Evolutionary conservation across 805 yeast genomes (phyloP).

Genomic region (Wickerhamomyces mucosus): DNA sequence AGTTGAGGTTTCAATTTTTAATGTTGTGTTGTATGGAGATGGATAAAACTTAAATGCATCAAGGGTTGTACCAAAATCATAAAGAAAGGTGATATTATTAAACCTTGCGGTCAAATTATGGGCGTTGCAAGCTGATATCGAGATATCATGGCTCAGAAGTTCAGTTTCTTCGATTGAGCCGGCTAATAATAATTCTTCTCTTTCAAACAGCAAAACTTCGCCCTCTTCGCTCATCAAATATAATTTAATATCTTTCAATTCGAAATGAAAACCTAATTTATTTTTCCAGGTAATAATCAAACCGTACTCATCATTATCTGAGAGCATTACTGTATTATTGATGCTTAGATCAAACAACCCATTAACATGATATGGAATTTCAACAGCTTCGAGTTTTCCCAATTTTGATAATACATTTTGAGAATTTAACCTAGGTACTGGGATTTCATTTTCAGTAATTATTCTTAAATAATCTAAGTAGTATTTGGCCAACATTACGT

Average conservation of each 20-base stretch:
- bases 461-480: conserved; percentile 4
- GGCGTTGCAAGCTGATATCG: too few relatives aligned
- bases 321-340: not conserved
- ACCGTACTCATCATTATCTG: not conserved
- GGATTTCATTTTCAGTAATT: too few relatives aligned
- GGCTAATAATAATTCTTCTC: too few relatives aligned
- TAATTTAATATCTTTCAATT: not conserved
- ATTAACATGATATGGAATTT: not conserved
- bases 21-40: conserved; percentile 10
- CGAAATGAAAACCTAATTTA: not conserved
- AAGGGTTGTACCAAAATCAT: too few relatives aligned
- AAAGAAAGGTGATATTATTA: too few relatives aligned
- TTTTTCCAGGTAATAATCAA: not conserved
- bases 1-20: conserved; percentile 10
- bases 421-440: not conserved
- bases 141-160: too few relatives aligned
- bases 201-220: too few relatives aligned
- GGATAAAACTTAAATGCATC: conserved; percentile 9
- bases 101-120: too few relatives aligned
- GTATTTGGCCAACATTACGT: conserved; percentile 3
- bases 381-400: not conserved
- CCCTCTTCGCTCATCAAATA: not conserved
- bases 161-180: too few relatives aligned
- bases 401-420: not conserved
- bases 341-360: not conserved